Evolutionary conservation across 1,284 basidiomycete genomes (phyloP).

Genomic region (Peniophora sp.): DNA sequence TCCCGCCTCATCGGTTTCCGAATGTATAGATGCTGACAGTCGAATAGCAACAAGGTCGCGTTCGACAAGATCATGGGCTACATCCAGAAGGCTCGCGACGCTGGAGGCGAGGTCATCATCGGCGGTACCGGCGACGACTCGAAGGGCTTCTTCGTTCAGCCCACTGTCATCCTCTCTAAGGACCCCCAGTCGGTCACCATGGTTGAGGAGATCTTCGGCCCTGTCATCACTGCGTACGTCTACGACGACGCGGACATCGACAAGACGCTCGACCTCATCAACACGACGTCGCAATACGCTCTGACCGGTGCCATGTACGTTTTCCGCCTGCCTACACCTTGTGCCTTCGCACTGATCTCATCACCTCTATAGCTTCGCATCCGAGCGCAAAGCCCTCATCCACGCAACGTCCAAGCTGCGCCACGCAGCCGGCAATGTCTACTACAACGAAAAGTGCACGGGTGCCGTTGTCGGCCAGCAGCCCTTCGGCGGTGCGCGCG

Average conservation of each 20-base stretch:
- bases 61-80: constrained; percentile 87
- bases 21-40: background rate
- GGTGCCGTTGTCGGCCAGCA: constrained; percentile 96
- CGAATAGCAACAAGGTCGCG: constrained; percentile 62
- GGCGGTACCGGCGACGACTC: constrained; percentile 86
- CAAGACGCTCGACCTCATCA: constrained; percentile 81
- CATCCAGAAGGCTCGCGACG: constrained; percentile 83
- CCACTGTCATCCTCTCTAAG: constrained; percentile 91
- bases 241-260: constrained; percentile 83
- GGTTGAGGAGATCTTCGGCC: constrained; percentile 95
- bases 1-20: constrained; percentile 4
- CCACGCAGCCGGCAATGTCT: constrained; percentile 85
- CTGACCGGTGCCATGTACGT: constrained; percentile 85
- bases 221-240: constrained; percentile 88
- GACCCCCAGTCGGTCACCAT: constrained; percentile 90
- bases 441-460: constrained; percentile 95
- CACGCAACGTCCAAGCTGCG: constrained; percentile 73
- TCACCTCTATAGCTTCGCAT: constrained; percentile 60
- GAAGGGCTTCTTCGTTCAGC: constrained; percentile 90
- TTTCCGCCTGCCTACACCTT: background rate
- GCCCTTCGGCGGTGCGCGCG: constrained; percentile 92
- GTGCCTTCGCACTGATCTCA: background rate
- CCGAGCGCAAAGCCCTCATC: constrained; percentile 72
- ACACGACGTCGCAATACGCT: constrained; percentile 83
- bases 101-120: constrained; percentile 82